Conservation (phyloP, 2,329 filamentous ascomycete species). For the Nothophaeocryptopus gaeumannii region DNA sequence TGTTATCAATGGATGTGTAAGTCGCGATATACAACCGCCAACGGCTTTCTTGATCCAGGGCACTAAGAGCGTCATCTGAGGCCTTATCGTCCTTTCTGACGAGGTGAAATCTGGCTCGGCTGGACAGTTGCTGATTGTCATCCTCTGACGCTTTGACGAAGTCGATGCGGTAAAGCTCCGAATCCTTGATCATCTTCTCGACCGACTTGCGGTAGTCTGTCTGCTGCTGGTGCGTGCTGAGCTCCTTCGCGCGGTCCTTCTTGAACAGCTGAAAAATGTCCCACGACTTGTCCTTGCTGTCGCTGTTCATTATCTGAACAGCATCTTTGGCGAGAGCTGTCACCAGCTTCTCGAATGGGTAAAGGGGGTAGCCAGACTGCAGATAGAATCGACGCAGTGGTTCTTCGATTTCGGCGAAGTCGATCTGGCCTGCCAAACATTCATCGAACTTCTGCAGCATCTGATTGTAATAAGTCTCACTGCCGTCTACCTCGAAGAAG, state of each 20-base stretch:
- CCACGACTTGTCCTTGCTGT: constrained; percentile 88
- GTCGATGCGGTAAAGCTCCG: constrained; percentile 83
- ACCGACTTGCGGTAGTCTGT: constrained; percentile 88
- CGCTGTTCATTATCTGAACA: constrained; percentile 76
- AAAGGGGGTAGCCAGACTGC: constrained; percentile 85
- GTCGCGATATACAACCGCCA: constrained; percentile 98
- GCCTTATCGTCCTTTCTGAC: constrained; percentile 85
- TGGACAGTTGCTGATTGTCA: no score
- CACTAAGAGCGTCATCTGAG: constrained; percentile 64
- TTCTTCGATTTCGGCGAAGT: constrained; percentile 82
- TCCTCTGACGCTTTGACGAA: constrained; percentile 58
- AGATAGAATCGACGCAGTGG: constrained; percentile 89
- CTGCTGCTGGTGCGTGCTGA: constrained; percentile 86
- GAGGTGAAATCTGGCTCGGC: constrained; percentile 40
- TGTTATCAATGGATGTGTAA: constrained; percentile 83
- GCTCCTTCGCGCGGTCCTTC: constrained; percentile 73
- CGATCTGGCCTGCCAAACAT: constrained; percentile 76
- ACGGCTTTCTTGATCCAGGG: constrained; percentile 49
- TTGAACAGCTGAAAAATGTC: constrained; percentile 88
- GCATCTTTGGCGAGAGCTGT: constrained; percentile 77
- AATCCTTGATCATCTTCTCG: constrained; percentile 88
- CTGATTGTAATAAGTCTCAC: constrained; percentile 78
- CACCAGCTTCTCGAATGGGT: constrained; percentile 87
- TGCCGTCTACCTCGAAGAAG: constrained; percentile 68
- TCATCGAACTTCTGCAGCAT: constrained; percentile 84